Evolutionary conservation across 768 basidiomycete genomes (phyloP).

Genomic region (Naematelia encephala): DNA sequence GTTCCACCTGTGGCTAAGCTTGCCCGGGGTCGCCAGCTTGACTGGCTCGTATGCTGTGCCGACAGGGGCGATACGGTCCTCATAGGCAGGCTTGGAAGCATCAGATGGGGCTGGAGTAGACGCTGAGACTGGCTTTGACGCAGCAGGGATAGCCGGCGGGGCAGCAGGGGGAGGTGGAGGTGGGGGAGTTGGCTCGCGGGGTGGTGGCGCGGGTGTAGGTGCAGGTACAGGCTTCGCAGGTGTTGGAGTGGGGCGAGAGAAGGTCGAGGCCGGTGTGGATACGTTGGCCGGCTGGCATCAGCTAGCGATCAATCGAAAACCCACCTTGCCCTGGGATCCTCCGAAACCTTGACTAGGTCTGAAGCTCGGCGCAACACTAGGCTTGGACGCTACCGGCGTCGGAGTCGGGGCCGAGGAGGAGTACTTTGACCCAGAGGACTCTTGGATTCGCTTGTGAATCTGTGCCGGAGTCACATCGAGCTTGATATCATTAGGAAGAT

Average conservation of each 20-base stretch:
- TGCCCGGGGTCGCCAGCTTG: conserved; percentile 76
- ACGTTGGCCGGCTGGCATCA: conserved; percentile 48
- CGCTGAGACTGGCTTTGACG: conserved; percentile 26
- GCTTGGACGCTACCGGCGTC: conserved; percentile 56
- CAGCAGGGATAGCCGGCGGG: conserved; percentile 15
- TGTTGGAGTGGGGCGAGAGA: conserved; percentile 54
- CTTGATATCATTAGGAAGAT: conserved; percentile 50
- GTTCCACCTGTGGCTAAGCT: conserved; percentile 66
- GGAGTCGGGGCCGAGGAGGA: conserved; percentile 64
- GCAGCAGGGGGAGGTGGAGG: conserved; percentile 32
- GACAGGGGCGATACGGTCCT: conserved; percentile 79
- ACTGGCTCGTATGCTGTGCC: conserved; percentile 89
- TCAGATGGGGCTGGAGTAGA: conserved; percentile 25
- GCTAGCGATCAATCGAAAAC: conserved; percentile 14
- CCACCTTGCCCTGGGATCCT: conserved; percentile 40
- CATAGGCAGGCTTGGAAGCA: conserved; percentile 67
- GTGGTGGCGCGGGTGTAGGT: conserved; percentile 22
- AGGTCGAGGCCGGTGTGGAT: conserved; percentile 40
- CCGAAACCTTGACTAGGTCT: conserved; percentile 41
- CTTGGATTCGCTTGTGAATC: conserved; percentile 83
- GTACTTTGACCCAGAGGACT: conserved; percentile 86
- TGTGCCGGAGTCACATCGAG: conserved; percentile 72
- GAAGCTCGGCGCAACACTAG: conserved; percentile 64
- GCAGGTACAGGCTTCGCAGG: conserved; percentile 10
- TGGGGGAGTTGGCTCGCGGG: conserved; percentile 27